phyloP scores from a whole-genome alignment of 192 early-diverging fungal genomes.

The Backusella macrospora region DNA sequence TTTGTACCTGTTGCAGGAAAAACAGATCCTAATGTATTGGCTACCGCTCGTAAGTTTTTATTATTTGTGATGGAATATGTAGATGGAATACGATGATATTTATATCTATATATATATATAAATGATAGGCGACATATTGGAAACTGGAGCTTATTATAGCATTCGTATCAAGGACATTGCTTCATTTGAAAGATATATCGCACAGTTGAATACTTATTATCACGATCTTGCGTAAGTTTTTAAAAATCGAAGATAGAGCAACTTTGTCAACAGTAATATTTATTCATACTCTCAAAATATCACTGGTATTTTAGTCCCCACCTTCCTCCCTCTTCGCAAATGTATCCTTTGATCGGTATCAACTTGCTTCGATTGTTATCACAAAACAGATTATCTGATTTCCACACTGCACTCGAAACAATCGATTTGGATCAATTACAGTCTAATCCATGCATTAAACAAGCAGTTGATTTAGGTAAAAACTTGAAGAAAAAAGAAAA shows the following conservation, averaged over 20 bases:
- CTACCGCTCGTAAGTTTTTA: slow-evolving; percentile 55
- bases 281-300: background rate
- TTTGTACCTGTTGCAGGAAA: slow-evolving; percentile 48
- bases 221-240: slow-evolving; percentile 69
- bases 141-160: slow-evolving; percentile 88
- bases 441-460: slow-evolving; percentile 83
- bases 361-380: slow-evolving; percentile 92
- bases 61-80: background rate
- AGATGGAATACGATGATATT: background rate
- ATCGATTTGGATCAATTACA: slow-evolving; percentile 83
- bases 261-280: background rate
- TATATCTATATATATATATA: background rate
- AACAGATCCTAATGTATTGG: slow-evolving; percentile 46
- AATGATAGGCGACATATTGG: slow-evolving; percentile 76
- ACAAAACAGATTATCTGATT: slow-evolving; percentile 96
- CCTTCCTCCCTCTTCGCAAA: slow-evolving; percentile 77
- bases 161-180: slow-evolving; percentile 86
- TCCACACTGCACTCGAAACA: slow-evolving; percentile 94
- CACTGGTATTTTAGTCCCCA: slow-evolving; percentile 23
- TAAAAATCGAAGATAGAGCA: background rate
- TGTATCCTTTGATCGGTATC: slow-evolving; percentile 89
- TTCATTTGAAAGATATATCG: slow-evolving; percentile 94
- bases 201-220: slow-evolving; percentile 90
- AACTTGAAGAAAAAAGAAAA: background rate
- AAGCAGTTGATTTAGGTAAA: slow-evolving; percentile 79